These are phyloP conservation scores for Stachybotrys echinatus DNA, from an alignment of 2,329 filamentous ascomycete species.

Conservation along the genomic window DNA sequence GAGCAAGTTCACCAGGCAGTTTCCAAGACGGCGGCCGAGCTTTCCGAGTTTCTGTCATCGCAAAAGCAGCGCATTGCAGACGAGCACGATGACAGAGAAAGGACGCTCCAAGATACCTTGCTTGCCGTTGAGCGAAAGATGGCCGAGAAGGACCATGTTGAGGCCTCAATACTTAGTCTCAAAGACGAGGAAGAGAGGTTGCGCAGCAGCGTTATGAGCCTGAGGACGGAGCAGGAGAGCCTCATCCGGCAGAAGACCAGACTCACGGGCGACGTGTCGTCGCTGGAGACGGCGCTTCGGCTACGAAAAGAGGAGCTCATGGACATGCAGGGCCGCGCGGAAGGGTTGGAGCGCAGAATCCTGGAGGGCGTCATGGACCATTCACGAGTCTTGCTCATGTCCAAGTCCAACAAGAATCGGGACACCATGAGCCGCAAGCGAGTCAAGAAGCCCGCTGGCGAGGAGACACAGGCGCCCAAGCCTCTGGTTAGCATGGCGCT, in stretches of 20 bases:
- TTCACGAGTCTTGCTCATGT: conserved; percentile 82
- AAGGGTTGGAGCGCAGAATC: conserved; percentile 85
- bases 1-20: conserved; percentile 89
- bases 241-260: conserved; percentile 73
- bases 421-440: conserved; percentile 58
- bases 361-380: conserved; percentile 95
- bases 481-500: conserved; percentile 49
- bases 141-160: conserved; percentile 58
- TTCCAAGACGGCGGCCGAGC: conserved; percentile 74
- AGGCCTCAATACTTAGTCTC: conserved; percentile 47
- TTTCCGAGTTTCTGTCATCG: conserved; percentile 72
- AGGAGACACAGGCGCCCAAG: conserved; percentile 17
- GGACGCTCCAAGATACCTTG: conserved; percentile 72
- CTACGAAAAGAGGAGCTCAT: conserved; percentile 88
- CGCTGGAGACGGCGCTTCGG: conserved; percentile 82
- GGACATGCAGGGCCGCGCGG: conserved; percentile 84
- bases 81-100: conserved; percentile 73
- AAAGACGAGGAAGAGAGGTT: conserved; percentile 49
- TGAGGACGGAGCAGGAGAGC: conserved; percentile 68
- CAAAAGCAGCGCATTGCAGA: conserved; percentile 72
- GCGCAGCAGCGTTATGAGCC: conserved; percentile 47
- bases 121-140: conserved; percentile 74
- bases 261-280: conserved; percentile 79
- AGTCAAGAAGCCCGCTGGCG: conserved; percentile 34
- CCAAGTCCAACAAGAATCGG: conserved; percentile 50